phyloP scores from a whole-genome alignment of 176 grass and related monocot genomes.

The Oryza meyeriana region DNA sequence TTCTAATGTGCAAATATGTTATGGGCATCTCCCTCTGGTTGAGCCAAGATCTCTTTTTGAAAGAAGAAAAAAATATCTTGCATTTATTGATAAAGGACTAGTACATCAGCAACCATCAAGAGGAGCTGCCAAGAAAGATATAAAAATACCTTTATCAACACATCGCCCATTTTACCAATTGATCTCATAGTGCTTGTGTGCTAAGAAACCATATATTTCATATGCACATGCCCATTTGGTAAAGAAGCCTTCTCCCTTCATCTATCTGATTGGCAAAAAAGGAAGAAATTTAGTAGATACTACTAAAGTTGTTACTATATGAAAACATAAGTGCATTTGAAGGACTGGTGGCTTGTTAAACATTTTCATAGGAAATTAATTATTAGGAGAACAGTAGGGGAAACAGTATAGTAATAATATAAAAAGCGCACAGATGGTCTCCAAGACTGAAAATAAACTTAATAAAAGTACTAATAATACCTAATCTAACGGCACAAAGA shows the following conservation, averaged over 20 bases:
- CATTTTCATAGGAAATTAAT: not conserved
- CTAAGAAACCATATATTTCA: not conserved
- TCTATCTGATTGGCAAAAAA: not conserved
- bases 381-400: not conserved
- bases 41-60: not conserved
- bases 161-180: not conserved
- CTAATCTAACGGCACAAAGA: not conserved
- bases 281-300: not conserved
- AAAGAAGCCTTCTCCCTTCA: not conserved
- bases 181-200: not conserved
- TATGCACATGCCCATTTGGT: not conserved
- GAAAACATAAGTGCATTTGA: not conserved
- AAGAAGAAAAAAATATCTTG: not conserved
- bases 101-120: not conserved
- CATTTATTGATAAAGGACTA: not conserved
- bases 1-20: not conserved
- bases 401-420: not conserved
- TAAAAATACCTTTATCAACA: slow-evolving; percentile 9
- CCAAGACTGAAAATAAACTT: not conserved
- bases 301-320: not conserved
- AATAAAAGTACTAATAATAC: not conserved
- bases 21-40: not conserved
- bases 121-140: not conserved
- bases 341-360: not conserved
- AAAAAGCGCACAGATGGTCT: not conserved